Percentiles rank a stretch among this genome's conserved stretches.
Evolutionary conservation across 208 protist genomes (phyloP).

Genomic region (Blastocrithidia nonstop): DNA sequence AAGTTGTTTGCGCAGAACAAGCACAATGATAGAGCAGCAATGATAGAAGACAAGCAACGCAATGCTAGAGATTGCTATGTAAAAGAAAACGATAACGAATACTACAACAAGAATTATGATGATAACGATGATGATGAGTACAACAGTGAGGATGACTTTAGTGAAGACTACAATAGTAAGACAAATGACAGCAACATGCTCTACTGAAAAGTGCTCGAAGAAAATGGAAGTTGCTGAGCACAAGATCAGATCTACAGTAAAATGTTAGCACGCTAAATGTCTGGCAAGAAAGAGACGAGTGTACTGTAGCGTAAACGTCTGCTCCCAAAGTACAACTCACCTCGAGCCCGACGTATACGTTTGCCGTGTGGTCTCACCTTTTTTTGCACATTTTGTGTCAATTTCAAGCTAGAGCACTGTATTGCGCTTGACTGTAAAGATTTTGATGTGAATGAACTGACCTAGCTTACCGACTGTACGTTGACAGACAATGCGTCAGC

Average conservation of each 20-base stretch:
- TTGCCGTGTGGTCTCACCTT: constrained; percentile 50
- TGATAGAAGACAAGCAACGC: too few relatives aligned
- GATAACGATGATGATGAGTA: not conserved
- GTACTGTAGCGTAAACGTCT: not conserved
- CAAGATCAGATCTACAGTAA: not conserved
- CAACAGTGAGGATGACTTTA: not conserved
- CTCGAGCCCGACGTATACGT: constrained; percentile 25
- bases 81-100: too few relatives aligned
- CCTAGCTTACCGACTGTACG: constrained; percentile 1
- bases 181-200: constrained; percentile 1
- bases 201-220: constrained; percentile 20
- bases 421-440: constrained; percentile 25
- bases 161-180: constrained; percentile 2
- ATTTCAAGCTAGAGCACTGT: constrained; percentile 26
- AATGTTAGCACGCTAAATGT: not conserved
- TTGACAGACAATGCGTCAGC: not conserved
- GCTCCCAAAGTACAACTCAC: constrained; percentile 33
- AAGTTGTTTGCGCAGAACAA: not conserved
- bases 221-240: constrained; percentile 22
- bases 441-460: constrained; percentile 12
- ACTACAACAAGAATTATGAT: not conserved
- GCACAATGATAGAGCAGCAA: too few relatives aligned
- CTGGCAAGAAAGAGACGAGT: not conserved
- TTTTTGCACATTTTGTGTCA: constrained; percentile 20
- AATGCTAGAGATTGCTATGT: too few relatives aligned